Conservation (phyloP, 2,329 filamentous ascomycete genomes). For the Pestalotiopsis sp. region DNA sequence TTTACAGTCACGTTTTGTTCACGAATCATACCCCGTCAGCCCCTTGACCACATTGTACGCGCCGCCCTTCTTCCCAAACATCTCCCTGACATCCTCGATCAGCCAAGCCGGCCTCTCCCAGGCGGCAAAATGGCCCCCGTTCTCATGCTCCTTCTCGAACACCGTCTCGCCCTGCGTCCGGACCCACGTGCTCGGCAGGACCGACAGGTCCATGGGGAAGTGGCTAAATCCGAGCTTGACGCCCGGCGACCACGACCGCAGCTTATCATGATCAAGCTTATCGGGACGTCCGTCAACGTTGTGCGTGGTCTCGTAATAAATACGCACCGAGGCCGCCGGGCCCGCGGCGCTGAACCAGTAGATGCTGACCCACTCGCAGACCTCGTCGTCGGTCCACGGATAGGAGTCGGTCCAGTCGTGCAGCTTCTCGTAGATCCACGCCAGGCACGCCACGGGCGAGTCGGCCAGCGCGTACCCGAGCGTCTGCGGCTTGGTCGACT, state of each 20-base stretch:
- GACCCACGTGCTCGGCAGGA: conserved; percentile 58
- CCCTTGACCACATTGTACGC: conserved; percentile 39
- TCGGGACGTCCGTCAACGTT: conserved; percentile 25
- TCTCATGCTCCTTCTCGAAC: conserved; percentile 51
- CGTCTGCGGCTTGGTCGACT: conserved; percentile 73
- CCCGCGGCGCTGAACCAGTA: conserved; percentile 74
- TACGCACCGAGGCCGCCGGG: conserved; percentile 64
- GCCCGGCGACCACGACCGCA: conserved; percentile 31
- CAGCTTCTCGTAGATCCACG: conserved; percentile 83
- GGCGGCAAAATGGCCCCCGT: conserved; percentile 65
- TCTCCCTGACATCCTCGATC: conserved; percentile 53
- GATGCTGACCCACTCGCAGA: conserved; percentile 74
- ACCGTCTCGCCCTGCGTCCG: conserved; percentile 64
- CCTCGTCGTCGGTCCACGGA: conserved; percentile 75
- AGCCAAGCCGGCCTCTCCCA: conserved; percentile 59
- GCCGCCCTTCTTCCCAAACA: conserved; percentile 58
- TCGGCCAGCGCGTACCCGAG: conserved; percentile 71
- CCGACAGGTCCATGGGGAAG: conserved; percentile 60
- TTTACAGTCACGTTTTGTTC: too few species aligned
- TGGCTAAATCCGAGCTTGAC: conserved; percentile 48
- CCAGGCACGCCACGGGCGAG: conserved; percentile 69
- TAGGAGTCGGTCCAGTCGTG: conserved; percentile 76
- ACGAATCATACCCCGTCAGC: conserved; percentile 26
- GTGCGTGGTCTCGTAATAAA: conserved; percentile 72
- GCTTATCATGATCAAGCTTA: conserved; percentile 19